Evolutionary conservation across 2,329 filamentous ascomycete species (phyloP), one percentile per base, ranked within the genome.

Genomic region (Fusarium praegraminearum): DNA sequence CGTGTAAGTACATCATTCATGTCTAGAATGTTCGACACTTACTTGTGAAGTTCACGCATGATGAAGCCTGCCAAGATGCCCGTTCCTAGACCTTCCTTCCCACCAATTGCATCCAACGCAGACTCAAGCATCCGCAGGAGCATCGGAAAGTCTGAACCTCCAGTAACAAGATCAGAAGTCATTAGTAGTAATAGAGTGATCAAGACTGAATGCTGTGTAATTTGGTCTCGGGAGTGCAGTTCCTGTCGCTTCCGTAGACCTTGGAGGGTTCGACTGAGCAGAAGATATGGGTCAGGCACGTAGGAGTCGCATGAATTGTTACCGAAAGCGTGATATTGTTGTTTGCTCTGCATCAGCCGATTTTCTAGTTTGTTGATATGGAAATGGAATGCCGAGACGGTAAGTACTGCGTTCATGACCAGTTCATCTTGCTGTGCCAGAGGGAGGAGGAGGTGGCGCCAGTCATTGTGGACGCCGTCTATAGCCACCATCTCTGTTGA

Each of bases 11-110:
- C 0, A 2, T 4, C 1, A 5, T 6, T 6, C 3, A 7, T 2
- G 0, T 1, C 5, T 36, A 5, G 10, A 5, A 18, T 5, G 5
- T 1, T n/a, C 0, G 6, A 0, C 7, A 61, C 75, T 58, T 43
- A 77, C 75, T 77, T 77, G 51, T 72, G 61, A 12, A 76, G 57
- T n/a, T 77, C 73, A 0, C 73, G 57, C 53, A 74, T 68, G 0
- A 75, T 70, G 1, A 77, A 77, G 0, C 62, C 64, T 0, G 67
- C 62, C 24, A 74, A 6, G 0, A 70, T 74, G 0, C 70, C 74
- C 0, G 67, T 51, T 1, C 75, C 72, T 0, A 77, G 49, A 0
- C 65, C 69, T 0, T 68, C 35, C 3, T 65, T 67, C 0, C 75
- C 76, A 0, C 76, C 76, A 3, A 78, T 71, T 0, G 70, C 75